These are phyloP conservation scores for Akanthomyces dipterigenus DNA, from an alignment of 2,329 filamentous ascomycete genomes.

Conservation along the genomic window DNA sequence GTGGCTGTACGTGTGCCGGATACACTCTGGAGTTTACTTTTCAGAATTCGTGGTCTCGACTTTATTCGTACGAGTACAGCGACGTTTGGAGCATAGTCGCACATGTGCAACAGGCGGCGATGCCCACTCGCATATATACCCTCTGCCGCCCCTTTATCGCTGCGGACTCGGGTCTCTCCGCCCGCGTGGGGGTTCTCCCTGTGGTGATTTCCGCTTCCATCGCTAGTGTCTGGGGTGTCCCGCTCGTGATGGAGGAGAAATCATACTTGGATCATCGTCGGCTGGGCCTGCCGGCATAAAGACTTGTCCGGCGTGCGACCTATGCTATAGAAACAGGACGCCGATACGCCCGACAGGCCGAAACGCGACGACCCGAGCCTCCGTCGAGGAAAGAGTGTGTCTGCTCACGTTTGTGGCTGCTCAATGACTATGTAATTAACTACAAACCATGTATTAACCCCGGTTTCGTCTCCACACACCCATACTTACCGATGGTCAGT, in stretches of 20 bases:
- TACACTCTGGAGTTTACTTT: background rate
- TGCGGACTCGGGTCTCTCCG: background rate
- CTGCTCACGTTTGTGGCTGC: too few relatives aligned
- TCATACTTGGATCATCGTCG: background rate
- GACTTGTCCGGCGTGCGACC: constrained; percentile 1
- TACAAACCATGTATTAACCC: too few relatives aligned
- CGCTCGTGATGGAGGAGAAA: background rate
- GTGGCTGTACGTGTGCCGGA: background rate
- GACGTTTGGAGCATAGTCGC: background rate
- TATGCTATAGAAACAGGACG: background rate
- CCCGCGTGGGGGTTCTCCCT: background rate
- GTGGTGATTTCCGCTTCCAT: background rate
- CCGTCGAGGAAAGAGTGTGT: background rate
- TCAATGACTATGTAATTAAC: too few relatives aligned
- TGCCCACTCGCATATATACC: background rate
- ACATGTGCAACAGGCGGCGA: background rate
- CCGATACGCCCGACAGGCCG: background rate
- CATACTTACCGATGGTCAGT: too few relatives aligned
- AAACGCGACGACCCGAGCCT: constrained; percentile 2
- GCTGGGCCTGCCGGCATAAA: background rate
- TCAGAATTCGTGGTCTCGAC: background rate
- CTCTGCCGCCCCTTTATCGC: background rate
- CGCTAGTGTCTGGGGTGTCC: background rate
- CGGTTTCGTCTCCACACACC: too few relatives aligned
- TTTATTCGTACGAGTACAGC: background rate